A percentile compares a stretch with the other conserved stretches of the same genome.
phyloP scores from a whole-genome alignment of 2,329 filamentous ascomycete species.

The Alternaria sp. region DNA sequence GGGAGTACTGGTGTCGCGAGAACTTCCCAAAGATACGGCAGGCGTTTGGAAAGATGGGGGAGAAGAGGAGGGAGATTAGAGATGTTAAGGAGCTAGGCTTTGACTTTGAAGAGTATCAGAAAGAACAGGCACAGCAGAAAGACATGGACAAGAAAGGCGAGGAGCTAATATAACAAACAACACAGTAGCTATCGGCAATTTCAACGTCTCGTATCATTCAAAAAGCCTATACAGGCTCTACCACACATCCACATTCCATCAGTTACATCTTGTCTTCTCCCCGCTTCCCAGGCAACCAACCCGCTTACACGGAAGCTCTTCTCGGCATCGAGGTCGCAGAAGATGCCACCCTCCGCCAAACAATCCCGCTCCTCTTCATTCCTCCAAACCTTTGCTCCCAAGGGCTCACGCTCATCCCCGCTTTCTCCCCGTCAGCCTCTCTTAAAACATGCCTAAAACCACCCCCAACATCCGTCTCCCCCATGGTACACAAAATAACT shows the following conservation, averaged over 20 bases:
- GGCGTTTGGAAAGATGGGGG: constrained; percentile 71
- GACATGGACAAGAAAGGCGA: not conserved
- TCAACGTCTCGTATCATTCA: not conserved
- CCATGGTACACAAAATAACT: not conserved
- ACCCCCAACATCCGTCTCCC: not conserved
- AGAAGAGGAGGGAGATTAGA: constrained; percentile 62
- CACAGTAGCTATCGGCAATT: not conserved
- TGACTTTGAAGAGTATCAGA: constrained; percentile 54
- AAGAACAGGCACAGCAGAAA: not conserved
- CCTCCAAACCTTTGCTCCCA: not conserved
- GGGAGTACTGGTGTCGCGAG: constrained; percentile 74
- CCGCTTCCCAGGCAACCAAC: not conserved
- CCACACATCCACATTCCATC: not conserved
- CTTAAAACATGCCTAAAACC: not conserved
- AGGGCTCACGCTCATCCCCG: not conserved
- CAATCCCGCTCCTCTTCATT: not conserved
- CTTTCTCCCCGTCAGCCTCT: not conserved
- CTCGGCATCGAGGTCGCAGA: not conserved
- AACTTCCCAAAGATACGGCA: constrained; percentile 73
- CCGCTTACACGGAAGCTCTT: not conserved
- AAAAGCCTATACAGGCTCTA: not conserved
- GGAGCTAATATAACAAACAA: not conserved
- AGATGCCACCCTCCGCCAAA: not conserved
- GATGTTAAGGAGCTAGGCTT: constrained; percentile 77
- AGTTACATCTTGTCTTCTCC: not conserved